phyloP scores from a whole-genome alignment of 169 alveolate genomes.

The Theileria equi region DNA sequence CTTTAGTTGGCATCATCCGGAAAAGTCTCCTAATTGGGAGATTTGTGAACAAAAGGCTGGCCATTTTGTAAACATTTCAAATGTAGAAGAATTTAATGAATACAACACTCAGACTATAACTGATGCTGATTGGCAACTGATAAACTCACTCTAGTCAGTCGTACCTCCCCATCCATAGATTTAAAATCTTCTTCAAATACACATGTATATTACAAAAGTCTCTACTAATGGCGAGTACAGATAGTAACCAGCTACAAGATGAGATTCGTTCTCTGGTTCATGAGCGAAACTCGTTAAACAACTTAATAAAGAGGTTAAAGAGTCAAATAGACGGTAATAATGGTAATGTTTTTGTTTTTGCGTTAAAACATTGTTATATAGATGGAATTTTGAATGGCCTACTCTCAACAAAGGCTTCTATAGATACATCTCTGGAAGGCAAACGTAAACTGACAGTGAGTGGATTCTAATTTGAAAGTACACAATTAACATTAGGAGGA shows the following conservation, averaged over 20 bases:
- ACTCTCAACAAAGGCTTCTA: conserved; percentile 15
- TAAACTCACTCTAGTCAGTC: not conserved
- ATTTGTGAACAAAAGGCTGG: not conserved
- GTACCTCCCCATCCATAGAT: not conserved
- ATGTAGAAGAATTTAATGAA: not conserved
- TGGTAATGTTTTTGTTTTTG: conserved; percentile 1
- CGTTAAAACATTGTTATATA: not conserved
- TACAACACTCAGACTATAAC: not conserved
- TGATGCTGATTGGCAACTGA: not conserved
- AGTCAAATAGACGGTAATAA: conserved; percentile 27
- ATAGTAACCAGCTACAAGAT: not conserved
- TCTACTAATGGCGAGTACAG: not conserved
- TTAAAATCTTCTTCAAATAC: not conserved
- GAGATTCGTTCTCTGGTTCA: conserved; percentile 36
- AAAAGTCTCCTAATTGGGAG: conserved; percentile 40
- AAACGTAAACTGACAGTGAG: conserved; percentile 24
- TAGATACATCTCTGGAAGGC: not conserved
- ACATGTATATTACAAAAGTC: not conserved
- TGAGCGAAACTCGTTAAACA: conserved; percentile 24
- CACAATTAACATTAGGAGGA: conserved; percentile 7
- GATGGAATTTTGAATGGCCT: conserved; percentile 47
- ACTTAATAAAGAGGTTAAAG: conserved; percentile 16
- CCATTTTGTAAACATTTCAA: not conserved
- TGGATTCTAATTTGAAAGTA: too few relatives aligned
- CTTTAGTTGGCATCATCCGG: conserved; percentile 52